Conservation (phyloP, 345 rosid genomes). For the Capsella bursapastoris region DNA sequence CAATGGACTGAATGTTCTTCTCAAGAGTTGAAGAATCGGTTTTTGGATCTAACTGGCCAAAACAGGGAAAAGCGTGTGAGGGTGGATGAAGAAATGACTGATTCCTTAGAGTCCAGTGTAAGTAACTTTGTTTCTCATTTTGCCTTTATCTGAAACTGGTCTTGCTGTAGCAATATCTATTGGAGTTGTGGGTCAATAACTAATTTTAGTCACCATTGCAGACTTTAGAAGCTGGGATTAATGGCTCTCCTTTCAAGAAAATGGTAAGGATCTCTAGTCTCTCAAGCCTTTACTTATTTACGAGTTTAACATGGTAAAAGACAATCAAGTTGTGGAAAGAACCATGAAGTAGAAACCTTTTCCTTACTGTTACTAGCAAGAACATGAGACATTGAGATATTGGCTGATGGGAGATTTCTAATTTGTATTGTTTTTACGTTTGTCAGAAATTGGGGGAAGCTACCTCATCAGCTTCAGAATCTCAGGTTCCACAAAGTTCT, state of each 20-base stretch:
- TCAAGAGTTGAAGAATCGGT: slow-evolving; percentile 37
- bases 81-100: slow-evolving; percentile 59
- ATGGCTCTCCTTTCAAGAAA: slow-evolving; percentile 63
- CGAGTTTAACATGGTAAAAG: no score
- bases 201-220: slow-evolving; percentile 34
- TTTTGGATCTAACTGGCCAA: slow-evolving; percentile 47
- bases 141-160: not conserved
- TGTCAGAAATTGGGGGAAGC: slow-evolving; percentile 66
- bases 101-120: slow-evolving; percentile 53
- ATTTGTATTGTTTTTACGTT: not conserved
- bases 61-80: slow-evolving; percentile 80
- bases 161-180: not conserved
- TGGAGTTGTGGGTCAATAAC: not conserved
- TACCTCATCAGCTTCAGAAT: slow-evolving; percentile 51
- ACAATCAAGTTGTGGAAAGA: not conserved
- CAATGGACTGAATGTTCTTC: slow-evolving; percentile 70
- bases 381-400: slow-evolving; percentile 2
- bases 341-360: not conserved
- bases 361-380: not conserved
- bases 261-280: slow-evolving; percentile 52
- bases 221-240: slow-evolving; percentile 49
- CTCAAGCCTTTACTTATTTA: not conserved
- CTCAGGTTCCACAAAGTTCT: slow-evolving; percentile 41
- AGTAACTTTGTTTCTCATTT: slow-evolving; percentile 11
- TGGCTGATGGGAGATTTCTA: slow-evolving; percentile 2